Evolutionary conservation across 768 basidiomycete species (phyloP).

Genomic region (Suillus cothurnatus): DNA sequence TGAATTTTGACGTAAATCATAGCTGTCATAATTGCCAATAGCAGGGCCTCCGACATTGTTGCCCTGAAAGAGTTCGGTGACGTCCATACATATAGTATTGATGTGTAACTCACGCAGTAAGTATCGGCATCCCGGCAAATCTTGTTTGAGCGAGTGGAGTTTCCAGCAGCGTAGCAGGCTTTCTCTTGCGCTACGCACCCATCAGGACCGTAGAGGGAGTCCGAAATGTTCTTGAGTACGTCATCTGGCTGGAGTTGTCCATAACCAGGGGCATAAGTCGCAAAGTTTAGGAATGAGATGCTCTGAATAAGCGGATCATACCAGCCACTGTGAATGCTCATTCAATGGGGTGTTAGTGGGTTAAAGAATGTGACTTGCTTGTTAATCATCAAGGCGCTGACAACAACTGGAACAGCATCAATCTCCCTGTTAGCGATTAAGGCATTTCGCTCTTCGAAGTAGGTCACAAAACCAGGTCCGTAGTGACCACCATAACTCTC

Average conservation of each 20-base stretch:
- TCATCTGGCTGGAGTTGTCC: conserved; percentile 56
- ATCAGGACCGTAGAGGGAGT: conserved; percentile 45
- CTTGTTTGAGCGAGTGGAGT: conserved; percentile 42
- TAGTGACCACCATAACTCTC: conserved; percentile 75
- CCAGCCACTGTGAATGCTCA: conserved; percentile 50
- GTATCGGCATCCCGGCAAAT: conserved; percentile 54
- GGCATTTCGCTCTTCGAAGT: conserved; percentile 63
- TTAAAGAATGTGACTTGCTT: conserved; percentile 39
- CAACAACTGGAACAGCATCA: conserved; percentile 50
- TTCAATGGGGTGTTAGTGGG: neutral
- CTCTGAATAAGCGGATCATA: conserved; percentile 66
- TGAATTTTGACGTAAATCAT: conserved; percentile 61
- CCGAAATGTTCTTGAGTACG: conserved; percentile 48
- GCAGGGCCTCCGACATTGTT: conserved; percentile 52
- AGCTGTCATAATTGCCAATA: conserved; percentile 51
- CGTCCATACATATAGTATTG: neutral
- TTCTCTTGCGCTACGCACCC: conserved; percentile 59
- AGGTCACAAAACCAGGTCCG: conserved; percentile 64
- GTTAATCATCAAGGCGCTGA: conserved; percentile 67
- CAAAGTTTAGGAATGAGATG: conserved; percentile 60
- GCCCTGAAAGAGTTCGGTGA: conserved; percentile 30
- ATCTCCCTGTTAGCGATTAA: conserved; percentile 47
- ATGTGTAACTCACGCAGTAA: conserved; percentile 51
- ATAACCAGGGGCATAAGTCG: conserved; percentile 64
- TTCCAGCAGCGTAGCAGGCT: conserved; percentile 59